Evolutionary conservation across 306 rosid species (phyloP).

Genomic region (Prosopis cineraria): DNA sequence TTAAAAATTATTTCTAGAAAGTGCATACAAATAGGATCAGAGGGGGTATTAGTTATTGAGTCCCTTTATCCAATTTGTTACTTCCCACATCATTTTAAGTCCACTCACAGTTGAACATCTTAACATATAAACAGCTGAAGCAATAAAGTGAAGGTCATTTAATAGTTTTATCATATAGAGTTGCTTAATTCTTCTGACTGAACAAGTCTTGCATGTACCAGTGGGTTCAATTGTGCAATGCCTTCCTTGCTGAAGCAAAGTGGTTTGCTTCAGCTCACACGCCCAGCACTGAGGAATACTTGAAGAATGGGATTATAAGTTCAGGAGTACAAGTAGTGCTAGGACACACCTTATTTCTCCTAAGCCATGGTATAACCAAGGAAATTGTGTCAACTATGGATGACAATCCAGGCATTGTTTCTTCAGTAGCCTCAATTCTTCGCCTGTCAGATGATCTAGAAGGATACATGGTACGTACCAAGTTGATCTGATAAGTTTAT

Average conservation of each 20-base stretch:
- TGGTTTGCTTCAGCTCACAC: conserved; percentile 43
- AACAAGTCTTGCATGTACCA: not conserved
- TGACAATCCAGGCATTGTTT: conserved; percentile 15
- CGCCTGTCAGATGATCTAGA: conserved; percentile 49
- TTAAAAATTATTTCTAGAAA: too few species aligned
- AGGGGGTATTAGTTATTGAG: too few species aligned
- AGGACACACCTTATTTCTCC: conserved; percentile 40
- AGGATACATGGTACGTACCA: conserved; percentile 2
- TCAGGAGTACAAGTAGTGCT: conserved; percentile 58
- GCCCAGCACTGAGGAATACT: conserved; percentile 48
- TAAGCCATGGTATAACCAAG: not conserved
- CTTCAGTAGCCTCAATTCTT: conserved; percentile 42
- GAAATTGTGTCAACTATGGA: conserved; percentile 37
- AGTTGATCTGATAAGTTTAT: not conserved
- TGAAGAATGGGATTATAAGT: conserved; percentile 50
- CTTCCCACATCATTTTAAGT: too few species aligned
- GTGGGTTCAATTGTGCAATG: conserved; percentile 56
- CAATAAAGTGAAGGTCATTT: too few species aligned
- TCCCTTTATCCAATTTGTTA: too few species aligned
- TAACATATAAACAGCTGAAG: too few species aligned
- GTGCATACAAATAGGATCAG: too few species aligned
- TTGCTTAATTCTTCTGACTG: too few species aligned
- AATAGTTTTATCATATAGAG: not conserved
- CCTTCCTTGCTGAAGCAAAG: conserved; percentile 47
- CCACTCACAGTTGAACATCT: too few species aligned